Evolutionary conservation across 257 asterid species (phyloP), one percentile per base, ranked within the genome.

Genomic region (Penstemon eatonii): DNA sequence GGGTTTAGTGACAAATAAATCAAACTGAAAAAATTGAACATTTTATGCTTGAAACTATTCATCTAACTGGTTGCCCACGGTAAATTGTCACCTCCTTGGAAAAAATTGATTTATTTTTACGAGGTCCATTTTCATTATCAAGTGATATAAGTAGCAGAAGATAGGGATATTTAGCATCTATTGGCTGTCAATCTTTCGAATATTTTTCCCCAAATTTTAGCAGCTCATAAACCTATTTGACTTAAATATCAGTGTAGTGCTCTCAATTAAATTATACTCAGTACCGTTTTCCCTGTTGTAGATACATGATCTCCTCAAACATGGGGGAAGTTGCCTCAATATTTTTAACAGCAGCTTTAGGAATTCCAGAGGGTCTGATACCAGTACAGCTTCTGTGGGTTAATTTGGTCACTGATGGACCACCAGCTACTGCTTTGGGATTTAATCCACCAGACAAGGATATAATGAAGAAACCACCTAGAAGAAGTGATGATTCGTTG

Each of bases 381-480:
- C 99, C 99, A 3, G 97, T 91, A 68, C 99, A 94, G 83, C 97
- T 94, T 76, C 84, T 94, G 77, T 94, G 97, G 99, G 97, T 94
- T 65, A 94, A 91, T 81, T 80, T 91, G 75, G 99, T 91, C 45
- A 94, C 99, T 18, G 97, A 94, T 78, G 99, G 99, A n/a, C 99
- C 98, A 25, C 99, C 99, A 25, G 99, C 99, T 54, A 91, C 97
- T 7, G 99, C 99, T 54, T 76, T 94, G 90, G 99, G 99, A 68
- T 94, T 94, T 70, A 91, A 94, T 82, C 98, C 99, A 70, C 99
- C 99, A 1, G 99, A 94, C 76, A 89, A 91, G 76, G 99, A 94
- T 56, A 81, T 94, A 62, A 91, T 91, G 98, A 89, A 83, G 81
- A 94, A 94, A 65, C 88, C 90, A 7, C 99, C 97, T 4, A 77